Percentiles rank a stretch among this genome's conserved stretches.
Evolutionary conservation across 495 filamentous ascomycete species (phyloP).

Genomic region (Aspergillus sclerotioniger): DNA sequence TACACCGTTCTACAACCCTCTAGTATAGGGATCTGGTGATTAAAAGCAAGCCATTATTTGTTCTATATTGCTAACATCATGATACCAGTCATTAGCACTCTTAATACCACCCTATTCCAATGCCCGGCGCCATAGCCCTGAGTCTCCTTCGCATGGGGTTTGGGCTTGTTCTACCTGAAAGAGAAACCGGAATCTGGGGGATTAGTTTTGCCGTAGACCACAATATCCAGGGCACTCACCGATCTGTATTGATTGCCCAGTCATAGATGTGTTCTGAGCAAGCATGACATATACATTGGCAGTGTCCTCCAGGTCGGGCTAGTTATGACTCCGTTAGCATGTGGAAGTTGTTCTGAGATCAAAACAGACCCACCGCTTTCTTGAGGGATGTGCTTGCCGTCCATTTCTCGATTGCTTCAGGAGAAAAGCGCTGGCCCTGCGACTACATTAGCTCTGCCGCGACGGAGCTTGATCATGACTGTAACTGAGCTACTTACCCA

Average conservation of each 20-base stretch:
- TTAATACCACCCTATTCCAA: background rate
- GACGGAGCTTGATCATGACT: background rate
- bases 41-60: conserved; percentile 12
- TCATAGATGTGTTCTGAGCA: conserved; percentile 58
- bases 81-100: conserved; percentile 16
- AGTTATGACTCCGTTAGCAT: conserved; percentile 14
- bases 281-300: conserved; percentile 51
- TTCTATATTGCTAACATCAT: conserved; percentile 20
- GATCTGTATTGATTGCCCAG: conserved; percentile 52
- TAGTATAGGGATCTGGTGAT: conserved; percentile 23
- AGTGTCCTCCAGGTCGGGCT: conserved; percentile 57
- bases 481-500: conserved; percentile 51
- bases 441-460: conserved; percentile 3
- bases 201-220: conserved; percentile 9
- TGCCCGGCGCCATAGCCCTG: background rate
- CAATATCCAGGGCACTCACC: conserved; percentile 33
- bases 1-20: conserved; percentile 39
- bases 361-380: conserved; percentile 34
- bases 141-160: background rate
- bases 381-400: conserved; percentile 42
- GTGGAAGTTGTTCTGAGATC: background rate
- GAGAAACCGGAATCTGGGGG: conserved; percentile 39
- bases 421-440: conserved; percentile 48
- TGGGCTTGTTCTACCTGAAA: conserved; percentile 17
- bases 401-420: conserved; percentile 38